Conservation (phyloP, 1,284 basidiomycete genomes). For the Blastosporella zonata region DNA sequence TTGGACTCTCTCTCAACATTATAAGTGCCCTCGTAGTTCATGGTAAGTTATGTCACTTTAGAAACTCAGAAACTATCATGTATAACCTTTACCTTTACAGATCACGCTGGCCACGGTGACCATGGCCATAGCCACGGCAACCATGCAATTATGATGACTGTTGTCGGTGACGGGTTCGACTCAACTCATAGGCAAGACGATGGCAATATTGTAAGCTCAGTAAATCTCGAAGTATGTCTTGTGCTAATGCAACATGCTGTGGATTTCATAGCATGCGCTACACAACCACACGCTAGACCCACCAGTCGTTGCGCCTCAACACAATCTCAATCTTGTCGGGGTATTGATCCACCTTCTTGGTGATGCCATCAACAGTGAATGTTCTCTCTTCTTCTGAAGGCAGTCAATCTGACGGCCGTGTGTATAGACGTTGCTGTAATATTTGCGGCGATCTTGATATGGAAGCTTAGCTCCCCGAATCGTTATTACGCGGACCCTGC, state of each 20-base stretch:
- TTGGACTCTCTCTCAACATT: conserved; percentile 45
- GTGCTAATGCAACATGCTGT: background rate
- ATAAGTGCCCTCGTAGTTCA: conserved; percentile 44
- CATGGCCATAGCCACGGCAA: conserved; percentile 12
- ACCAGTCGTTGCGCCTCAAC: conserved; percentile 28
- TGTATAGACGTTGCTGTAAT: conserved; percentile 45
- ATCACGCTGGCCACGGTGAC: conserved; percentile 8
- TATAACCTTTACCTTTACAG: background rate
- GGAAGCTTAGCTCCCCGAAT: conserved; percentile 38
- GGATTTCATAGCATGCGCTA: conserved; percentile 33
- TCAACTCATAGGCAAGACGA: conserved; percentile 19
- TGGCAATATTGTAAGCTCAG: conserved; percentile 26
- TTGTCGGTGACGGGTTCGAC: conserved; percentile 8
- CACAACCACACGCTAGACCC: conserved; percentile 43
- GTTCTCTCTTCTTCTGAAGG: background rate
- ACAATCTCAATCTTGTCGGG: conserved; percentile 40
- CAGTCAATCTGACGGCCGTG: background rate
- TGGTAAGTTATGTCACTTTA: conserved; percentile 26
- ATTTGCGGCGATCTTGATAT: conserved; percentile 41
- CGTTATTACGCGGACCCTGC: conserved; percentile 48
- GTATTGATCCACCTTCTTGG: conserved; percentile 45
- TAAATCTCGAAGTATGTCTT: background rate
- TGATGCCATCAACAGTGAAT: conserved; percentile 46
- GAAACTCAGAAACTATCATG: background rate
- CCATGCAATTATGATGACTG: conserved; percentile 11